Evolutionary conservation across 345 rosid genomes (phyloP), one percentile per base, ranked within the genome.

Genomic region (Pelargonium nanum): DNA sequence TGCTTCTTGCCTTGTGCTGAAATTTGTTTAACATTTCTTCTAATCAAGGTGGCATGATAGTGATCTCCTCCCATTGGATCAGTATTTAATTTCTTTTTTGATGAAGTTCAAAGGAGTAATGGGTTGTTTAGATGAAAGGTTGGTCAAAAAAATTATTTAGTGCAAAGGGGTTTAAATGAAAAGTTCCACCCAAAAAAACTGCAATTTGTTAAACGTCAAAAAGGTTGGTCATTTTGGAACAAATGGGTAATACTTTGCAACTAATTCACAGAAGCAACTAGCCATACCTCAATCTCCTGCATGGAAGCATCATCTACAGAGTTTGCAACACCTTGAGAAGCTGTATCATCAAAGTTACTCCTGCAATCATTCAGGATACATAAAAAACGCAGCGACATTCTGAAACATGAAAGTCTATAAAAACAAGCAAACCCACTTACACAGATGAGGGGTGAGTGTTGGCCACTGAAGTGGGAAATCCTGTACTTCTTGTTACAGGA

Each of bases 221-320:
- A 53, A 63, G 19, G 13, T 19, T 10, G 17, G 13, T 22, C 26
- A 25, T 4, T 6, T 55, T 55, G 19, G 9, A 22, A 21, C 10
- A 15, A 10, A 28, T 19, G 19, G 20, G 20, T 25, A 1, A 55
- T 40, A 25, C 22, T 55, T 55, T 59, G 24, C 21, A 59, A 59
- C 21, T 20, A 17, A 59, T 44, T 22, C n/a, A 44, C 19, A 20
- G 0, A 44, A 57, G 17, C 34, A 17, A 24, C 23, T 15, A 53
- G 1, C 9, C 74, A 65, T 80, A 85, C 97, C 95, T 85, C 91
- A 63, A 55, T 74, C 59, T 76, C 83, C 63, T 65, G 83, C 60
- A 68, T 51, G 24, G 85, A 70, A 75, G 79, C 68, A 65, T 78
- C 89, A 77, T 80, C 82, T 55, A 28, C 55, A 45, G 74, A 75